Evolutionary conservation across 306 rosid genomes (phyloP), one percentile per base, ranked within the genome.

Genomic region (Castanea mollissima): DNA sequence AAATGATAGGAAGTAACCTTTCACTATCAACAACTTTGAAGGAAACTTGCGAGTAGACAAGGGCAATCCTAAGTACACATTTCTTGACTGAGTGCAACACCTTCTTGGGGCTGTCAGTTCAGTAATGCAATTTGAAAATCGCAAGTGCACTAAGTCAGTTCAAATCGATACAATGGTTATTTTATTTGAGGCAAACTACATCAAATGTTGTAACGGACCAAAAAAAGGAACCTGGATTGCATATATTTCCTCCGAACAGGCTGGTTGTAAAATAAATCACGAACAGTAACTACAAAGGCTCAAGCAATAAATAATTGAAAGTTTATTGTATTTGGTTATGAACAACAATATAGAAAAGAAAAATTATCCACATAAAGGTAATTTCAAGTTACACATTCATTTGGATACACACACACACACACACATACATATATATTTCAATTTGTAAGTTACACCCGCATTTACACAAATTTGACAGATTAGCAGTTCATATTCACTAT

Each of bases 221-320:
- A 69, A 85, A 84, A 79, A 71, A 29, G 78, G 79, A 77, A 95
- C 99, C 99, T 95, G 83, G 93, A 91, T 76, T 89, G 96, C 69
- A 88, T 90, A 81, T 80, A 81, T 73, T 91, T 93, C 88, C 97
- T 93, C 83, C 98, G 90, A 87, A 93, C 96, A 46, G 98, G 99
- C 86, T 95, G 99, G 84, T 93, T 95, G 92, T 95, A 93, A 83
- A 91, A 95, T 82, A 93, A 83, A 86, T 95, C 99, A 35, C 92
- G 95, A 72, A 90, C 97, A 84, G 83, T 77, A 82, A 91, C 99
- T 95, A 89, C 86, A 69, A 69, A 69, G 63, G 75, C 68, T 27
- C 82, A 76, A 83, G 83, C 59, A 71, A 76, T 73, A 23, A 75
- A 75, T 25, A 75, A 75, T 25, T 68, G 65, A 41, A 72, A n/a